Evolutionary conservation across 1,284 basidiomycete species (phyloP).

Genomic region (Pisolithus thermaeus): DNA sequence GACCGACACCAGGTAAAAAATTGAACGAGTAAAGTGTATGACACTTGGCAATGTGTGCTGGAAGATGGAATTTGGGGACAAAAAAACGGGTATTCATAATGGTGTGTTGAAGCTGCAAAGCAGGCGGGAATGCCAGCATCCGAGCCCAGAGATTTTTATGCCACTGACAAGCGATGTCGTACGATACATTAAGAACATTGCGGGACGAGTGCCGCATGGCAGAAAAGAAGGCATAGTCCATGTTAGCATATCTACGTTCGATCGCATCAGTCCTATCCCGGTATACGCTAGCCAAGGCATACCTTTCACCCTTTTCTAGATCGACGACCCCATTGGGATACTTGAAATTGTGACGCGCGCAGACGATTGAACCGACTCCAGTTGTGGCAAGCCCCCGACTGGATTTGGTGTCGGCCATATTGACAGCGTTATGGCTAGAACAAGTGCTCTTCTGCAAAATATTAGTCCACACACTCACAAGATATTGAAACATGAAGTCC

Average conservation of each 20-base stretch:
- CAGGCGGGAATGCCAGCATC: too few relatives aligned
- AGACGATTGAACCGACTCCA: slow-evolving; percentile 16
- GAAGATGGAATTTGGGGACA: slow-evolving; percentile 13
- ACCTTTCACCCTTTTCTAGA: slow-evolving; percentile 25
- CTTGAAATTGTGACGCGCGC: slow-evolving; percentile 18
- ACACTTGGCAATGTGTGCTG: slow-evolving; percentile 1
- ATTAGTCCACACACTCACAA: background rate
- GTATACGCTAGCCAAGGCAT: background rate
- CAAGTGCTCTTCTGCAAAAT: slow-evolving; percentile 1
- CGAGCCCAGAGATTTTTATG: background rate
- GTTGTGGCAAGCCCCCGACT: slow-evolving; percentile 10
- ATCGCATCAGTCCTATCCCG: background rate
- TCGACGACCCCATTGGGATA: slow-evolving; percentile 16
- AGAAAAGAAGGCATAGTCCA: slow-evolving; percentile 21
- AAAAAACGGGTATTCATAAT: background rate
- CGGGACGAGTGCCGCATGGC: background rate
- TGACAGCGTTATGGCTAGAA: slow-evolving; percentile 4
- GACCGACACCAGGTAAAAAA: background rate
- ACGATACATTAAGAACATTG: slow-evolving; percentile 2
- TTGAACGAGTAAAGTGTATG: too few relatives aligned
- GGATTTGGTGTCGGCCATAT: background rate
- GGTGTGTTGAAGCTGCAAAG: too few relatives aligned
- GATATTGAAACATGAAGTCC: background rate
- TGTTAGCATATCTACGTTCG: slow-evolving; percentile 20
- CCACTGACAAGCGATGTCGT: slow-evolving; percentile 10